Percentiles rank a stretch among this genome's conserved stretches.
These are phyloP conservation scores for Aspergillus bridgeri DNA, from an alignment of 495 filamentous ascomycete genomes.

Conservation along the genomic window DNA sequence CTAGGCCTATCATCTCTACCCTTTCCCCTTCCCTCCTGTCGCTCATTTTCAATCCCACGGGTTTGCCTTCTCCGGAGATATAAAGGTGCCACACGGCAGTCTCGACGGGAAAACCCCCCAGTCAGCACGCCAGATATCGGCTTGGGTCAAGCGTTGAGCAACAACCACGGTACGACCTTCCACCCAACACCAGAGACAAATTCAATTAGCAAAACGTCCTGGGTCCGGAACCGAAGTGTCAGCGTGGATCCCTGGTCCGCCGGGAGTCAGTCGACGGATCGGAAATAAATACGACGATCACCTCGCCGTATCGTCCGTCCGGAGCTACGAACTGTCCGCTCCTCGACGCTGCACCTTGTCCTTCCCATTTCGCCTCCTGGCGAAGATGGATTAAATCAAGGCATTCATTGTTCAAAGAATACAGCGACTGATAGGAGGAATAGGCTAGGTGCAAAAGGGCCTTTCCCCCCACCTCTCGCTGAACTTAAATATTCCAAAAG, in stretches of 20 bases:
- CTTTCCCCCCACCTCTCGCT: not conserved
- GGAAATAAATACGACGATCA: slow-evolving; percentile 16
- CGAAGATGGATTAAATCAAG: not conserved
- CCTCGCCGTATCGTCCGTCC: slow-evolving; percentile 6
- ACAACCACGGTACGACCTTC: slow-evolving; percentile 6
- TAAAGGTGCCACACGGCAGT: not conserved
- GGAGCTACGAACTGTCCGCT: not conserved
- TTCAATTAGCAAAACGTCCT: not conserved
- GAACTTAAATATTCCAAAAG: not conserved
- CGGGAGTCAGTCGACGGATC: slow-evolving; percentile 11
- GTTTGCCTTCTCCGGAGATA: slow-evolving; percentile 4
- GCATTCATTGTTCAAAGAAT: not conserved
- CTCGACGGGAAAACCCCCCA: not conserved
- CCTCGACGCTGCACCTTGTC: not conserved
- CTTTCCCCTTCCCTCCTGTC: slow-evolving; percentile 1
- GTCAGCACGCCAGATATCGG: not conserved
- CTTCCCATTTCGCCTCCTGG: not conserved
- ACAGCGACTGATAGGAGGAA: not conserved
- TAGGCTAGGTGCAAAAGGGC: not conserved
- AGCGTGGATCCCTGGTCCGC: slow-evolving; percentile 23
- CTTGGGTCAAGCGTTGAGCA: not conserved
- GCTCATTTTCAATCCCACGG: not conserved
- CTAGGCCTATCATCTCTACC: not conserved
- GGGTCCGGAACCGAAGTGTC: slow-evolving; percentile 19
- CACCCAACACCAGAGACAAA: slow-evolving; percentile 4